Evolutionary conservation across 768 basidiomycete genomes (phyloP), one percentile per base, ranked within the genome.

Genomic region (Asterophora parasitica): DNA sequence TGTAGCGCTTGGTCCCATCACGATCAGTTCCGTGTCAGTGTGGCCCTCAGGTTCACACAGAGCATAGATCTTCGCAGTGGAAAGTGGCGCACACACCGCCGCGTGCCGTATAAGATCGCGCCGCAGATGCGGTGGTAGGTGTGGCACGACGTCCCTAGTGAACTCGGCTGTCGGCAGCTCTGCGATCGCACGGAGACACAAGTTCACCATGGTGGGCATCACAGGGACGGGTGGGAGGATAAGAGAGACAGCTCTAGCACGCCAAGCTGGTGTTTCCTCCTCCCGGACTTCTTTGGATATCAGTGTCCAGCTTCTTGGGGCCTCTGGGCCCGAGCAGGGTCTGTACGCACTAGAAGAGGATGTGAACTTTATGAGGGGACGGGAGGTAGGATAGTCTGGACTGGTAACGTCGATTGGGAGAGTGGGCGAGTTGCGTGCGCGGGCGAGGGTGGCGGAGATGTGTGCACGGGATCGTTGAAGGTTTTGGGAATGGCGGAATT

Each of bases 401-500:
- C 20, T 16, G 31, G 20, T 28, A 40, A 51, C 33, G 20, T 54
- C 35, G 31, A 50, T 46, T 11, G 50, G 54, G 16, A 54, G 53
- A 15, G 44, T 48, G 33, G 45, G 47, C 13, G 46, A 42, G 12
- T 43, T 49, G 42, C 32, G 50, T 11, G 46, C 51, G 42, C 32
- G 50, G 13, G 46, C 51, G 50, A 61, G 50, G 49, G 60, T 36
- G 1, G 60, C 48, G 9, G 63, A 60, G 16, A 70, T 43, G 37
- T 71, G 66, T 5, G 59, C 46, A 11, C 62, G 61, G 27, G 71
- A 69, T n/a, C 65, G 58, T 35, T 51, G 71, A 5, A 76, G 52
- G 58, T 88, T 88, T 49, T 79, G 82, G 30, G 66, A 56, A 51
- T 77, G 86, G 44, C 85, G 74, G 49, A 82, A 86, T 35, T 88